These are phyloP conservation scores for Chalciporus pseudorubinellus DNA, from an alignment of 768 basidiomycete genomes.

Conservation along the genomic window DNA sequence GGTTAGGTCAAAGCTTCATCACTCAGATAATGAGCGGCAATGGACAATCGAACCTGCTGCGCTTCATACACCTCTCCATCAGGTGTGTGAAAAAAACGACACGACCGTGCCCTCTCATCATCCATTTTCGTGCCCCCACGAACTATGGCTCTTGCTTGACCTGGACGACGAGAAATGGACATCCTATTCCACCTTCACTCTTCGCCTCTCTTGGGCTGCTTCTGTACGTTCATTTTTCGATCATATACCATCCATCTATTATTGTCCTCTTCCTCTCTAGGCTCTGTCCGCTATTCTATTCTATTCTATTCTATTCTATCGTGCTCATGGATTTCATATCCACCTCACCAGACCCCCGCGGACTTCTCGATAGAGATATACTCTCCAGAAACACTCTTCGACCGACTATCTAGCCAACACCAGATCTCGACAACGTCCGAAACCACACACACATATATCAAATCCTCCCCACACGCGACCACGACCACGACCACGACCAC, in stretches of 20 bases:
- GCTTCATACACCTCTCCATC: slow-evolving; percentile 35
- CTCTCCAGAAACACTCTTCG: slow-evolving; percentile 33
- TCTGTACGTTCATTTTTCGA: slow-evolving; percentile 38
- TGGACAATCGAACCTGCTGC: slow-evolving; percentile 44
- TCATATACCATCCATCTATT: not conserved
- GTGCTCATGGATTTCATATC: not conserved
- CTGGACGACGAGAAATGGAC: slow-evolving; percentile 42
- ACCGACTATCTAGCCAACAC: slow-evolving; percentile 12
- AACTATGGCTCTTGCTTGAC: slow-evolving; percentile 49
- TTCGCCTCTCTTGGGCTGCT: slow-evolving; percentile 56
- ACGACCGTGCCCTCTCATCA: not conserved
- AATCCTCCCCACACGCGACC: slow-evolving; percentile 2
- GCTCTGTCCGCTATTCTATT: not conserved
- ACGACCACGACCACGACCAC: slow-evolving; percentile 34
- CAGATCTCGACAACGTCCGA: slow-evolving; percentile 1
- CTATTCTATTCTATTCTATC: not conserved
- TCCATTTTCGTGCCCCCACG: slow-evolving; percentile 37
- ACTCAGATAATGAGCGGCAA: slow-evolving; percentile 31
- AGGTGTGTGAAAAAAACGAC: slow-evolving; percentile 35
- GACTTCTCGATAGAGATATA: slow-evolving; percentile 42
- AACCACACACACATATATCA: slow-evolving; percentile 1
- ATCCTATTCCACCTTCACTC: slow-evolving; percentile 44
- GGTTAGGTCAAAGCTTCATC: slow-evolving; percentile 41
- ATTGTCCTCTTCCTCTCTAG: not conserved
- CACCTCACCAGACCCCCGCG: slow-evolving; percentile 39